Evolutionary conservation across 495 filamentous ascomycete genomes (phyloP), one percentile per base, ranked within the genome.

Genomic region (Chaetomium tenue): DNA sequence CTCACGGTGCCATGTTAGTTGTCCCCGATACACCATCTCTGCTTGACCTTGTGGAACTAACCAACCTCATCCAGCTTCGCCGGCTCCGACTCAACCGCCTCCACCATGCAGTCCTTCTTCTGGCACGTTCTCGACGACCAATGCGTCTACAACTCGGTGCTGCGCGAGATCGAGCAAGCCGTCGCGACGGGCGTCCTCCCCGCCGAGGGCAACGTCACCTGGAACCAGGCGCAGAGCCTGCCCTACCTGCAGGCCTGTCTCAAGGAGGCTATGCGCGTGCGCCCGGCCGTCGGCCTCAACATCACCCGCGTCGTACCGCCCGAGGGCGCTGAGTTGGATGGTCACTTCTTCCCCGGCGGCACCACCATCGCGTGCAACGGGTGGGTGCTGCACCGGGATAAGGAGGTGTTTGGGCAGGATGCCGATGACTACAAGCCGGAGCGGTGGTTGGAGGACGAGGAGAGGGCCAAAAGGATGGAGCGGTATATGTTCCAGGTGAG

Each of bases 241-340:
- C 76, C 82, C 0, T 89, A 88, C 74, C 76, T 90, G 44, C 82
- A 84, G 58, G 87, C 87, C 1, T 86, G 84, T 63, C 80, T 90
- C 58, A 88, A 87, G 67, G 88, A 90, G 73, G 80, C 84, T 5
- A 82, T 89, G 71, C 83, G 87, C 42, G 69, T 89, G n/a, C 81
- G 87, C 13, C 87, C 88, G 2, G 81, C 88, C 2, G 81, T 84
- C 12, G 83, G 83, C 4, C 66, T 87, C 2, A 76, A 84, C 59
- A 78, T 86, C 30, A 79, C 83, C 20, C 79, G 86, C 0, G 68
- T 82, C 3, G 83, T 80, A 0, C 82, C 82, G 0, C 73, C 79
- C 5, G 84, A 81, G 60, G 85, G 84, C 28, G 75, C 84, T 40
- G 78, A 77, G 60, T 71, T 87, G 11, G 80, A 86, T 57, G 81